Conservation (phyloP, 2,329 filamentous ascomycete genomes). For the Trichoderma polysporum region DNA sequence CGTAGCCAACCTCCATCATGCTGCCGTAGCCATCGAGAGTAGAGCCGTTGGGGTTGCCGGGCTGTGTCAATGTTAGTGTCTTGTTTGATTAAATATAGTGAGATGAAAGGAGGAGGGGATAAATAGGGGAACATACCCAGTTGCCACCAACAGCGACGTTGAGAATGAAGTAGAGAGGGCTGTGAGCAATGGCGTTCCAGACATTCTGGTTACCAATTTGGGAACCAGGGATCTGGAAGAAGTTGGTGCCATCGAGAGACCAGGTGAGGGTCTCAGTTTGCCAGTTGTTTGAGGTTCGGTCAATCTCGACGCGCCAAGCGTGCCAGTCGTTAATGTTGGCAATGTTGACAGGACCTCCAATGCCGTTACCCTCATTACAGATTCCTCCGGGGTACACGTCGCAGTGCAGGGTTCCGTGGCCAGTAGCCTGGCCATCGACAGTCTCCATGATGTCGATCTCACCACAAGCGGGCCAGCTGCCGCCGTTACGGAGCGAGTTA, state of each 20-base stretch:
- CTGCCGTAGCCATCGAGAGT: slow-evolving; percentile 47
- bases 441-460: slow-evolving; percentile 60
- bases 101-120: background rate
- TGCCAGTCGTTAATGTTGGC: slow-evolving; percentile 44
- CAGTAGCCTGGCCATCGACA: slow-evolving; percentile 49
- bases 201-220: slow-evolving; percentile 45
- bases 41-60: slow-evolving; percentile 47
- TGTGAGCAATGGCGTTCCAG: slow-evolving; percentile 53
- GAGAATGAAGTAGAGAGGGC: slow-evolving; percentile 51
- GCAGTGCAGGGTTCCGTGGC: slow-evolving; percentile 54
- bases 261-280: slow-evolving; percentile 51
- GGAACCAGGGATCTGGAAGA: slow-evolving; percentile 44
- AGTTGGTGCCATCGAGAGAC: slow-evolving; percentile 47
- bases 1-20: slow-evolving; percentile 54
- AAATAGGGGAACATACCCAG: slow-evolving; percentile 44
- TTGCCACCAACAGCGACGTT: slow-evolving; percentile 57
- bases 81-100: background rate
- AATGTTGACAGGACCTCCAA: slow-evolving; percentile 37
- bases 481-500: slow-evolving; percentile 47
- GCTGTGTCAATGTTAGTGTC: slow-evolving; percentile 33
- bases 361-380: slow-evolving; percentile 52
- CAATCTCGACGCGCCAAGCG: slow-evolving; percentile 50
- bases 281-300: slow-evolving; percentile 48
- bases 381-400: slow-evolving; percentile 44
- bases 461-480: slow-evolving; percentile 52